Evolutionary conservation across 2,329 filamentous ascomycete species (phyloP), one percentile per base, ranked within the genome.

Genomic region (Lasiodiplodia theobromae): DNA sequence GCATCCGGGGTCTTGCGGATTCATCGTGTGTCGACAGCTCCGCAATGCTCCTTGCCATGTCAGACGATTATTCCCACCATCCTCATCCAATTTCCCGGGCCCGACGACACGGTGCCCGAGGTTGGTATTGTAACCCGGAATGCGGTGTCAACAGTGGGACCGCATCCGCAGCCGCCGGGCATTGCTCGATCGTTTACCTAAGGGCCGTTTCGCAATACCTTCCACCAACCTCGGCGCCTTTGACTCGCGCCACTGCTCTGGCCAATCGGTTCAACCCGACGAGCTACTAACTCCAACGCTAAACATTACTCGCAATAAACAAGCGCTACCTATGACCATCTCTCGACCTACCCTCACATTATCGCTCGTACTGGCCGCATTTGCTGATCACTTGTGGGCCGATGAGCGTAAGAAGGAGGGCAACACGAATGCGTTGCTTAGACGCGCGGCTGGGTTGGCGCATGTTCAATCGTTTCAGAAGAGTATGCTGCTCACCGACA

Each of bases 401-500:
- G 60, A 49, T n/a, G 58, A 34, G 58, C 25, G 58, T 25, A 25
- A 51, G 25, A 63, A 34, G 44, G 44, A 28, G 54, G 21, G 56
- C 58, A 63, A 63, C 21, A 31, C 57, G 23, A 37, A 21, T 37
- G 23, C 25, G 40, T 63, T 63, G 58, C 58, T 63, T 44, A 51
- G 25, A 51, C 58, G 44, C 58, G 58, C 57, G 40, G 58, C 58
- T 63, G 58, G 44, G 60, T 64, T 21, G 60, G 52, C 37, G 58
- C 58, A 63, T 52, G 47, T 23, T 51, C 47, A 64, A 31, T n/a
- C 14, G 44, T 63, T 63, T 51, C 60, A 64, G 60, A 38, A 28
- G 47, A 52, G 21, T 21, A 44, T 18, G 40, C 23, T 62, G 34
- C 60, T 64, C 60, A 64, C 60, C 47, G 60, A 64, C 31, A 57